Conservation (phyloP, 179 eudicot genomes). For the Silene noctiflora region DNA sequence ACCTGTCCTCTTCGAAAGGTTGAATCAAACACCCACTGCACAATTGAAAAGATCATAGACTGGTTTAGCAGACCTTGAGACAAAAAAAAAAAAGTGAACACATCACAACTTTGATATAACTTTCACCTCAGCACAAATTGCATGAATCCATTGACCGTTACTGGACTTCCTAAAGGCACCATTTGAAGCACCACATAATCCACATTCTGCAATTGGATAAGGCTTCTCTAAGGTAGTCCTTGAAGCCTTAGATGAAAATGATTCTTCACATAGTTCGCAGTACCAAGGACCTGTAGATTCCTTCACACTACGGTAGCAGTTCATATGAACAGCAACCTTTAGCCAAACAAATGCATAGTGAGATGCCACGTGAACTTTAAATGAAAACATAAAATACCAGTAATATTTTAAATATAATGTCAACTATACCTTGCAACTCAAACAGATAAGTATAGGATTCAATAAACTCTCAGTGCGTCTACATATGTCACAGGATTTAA, state of each 20-base stretch:
- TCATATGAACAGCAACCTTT: constrained; percentile 93
- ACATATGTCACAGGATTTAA: constrained; percentile 78
- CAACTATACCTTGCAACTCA: constrained; percentile 78
- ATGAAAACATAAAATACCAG: background rate
- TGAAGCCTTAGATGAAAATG: constrained; percentile 43
- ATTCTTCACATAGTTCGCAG: constrained; percentile 87
- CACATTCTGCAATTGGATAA: constrained; percentile 59
- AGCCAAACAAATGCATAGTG: constrained; percentile 11
- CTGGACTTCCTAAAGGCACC: constrained; percentile 93
- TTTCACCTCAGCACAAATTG: constrained; percentile 92
- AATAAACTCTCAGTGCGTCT: constrained; percentile 72
- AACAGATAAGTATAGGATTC: constrained; percentile 78
- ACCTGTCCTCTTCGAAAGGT: constrained; percentile 88
- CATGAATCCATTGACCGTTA: constrained; percentile 90
- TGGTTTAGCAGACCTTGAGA: constrained; percentile 15
- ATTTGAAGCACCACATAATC: constrained; percentile 70
- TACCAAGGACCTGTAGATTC: constrained; percentile 87
- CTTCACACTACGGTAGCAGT: constrained; percentile 80
- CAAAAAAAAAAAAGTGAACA: background rate
- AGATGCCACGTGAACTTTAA: constrained; percentile 14
- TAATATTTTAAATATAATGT: background rate
- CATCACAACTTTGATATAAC: constrained; percentile 17
- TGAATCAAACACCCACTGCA: constrained; percentile 91
- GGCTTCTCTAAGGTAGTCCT: constrained; percentile 49
- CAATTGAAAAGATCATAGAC: constrained; percentile 10